These are phyloP conservation scores for Didymella segeticola DNA, from an alignment of 2,329 filamentous ascomycete genomes.

Conservation along the genomic window DNA sequence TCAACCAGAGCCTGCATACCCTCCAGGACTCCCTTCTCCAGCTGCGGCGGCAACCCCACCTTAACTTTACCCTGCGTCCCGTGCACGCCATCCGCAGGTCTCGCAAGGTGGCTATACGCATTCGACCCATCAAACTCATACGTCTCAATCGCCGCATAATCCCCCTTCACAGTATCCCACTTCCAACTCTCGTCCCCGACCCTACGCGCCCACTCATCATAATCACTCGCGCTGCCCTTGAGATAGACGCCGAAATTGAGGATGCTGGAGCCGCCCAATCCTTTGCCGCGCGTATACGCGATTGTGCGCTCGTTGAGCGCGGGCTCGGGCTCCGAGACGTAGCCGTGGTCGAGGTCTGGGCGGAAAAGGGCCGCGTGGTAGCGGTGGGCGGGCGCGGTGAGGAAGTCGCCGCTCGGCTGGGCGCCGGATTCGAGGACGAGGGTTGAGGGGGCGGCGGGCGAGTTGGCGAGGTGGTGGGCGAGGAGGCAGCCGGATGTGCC, in stretches of 20 bases:
- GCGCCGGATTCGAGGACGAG: constrained; percentile 68
- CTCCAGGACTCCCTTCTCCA: constrained; percentile 64
- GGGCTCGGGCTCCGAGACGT: constrained; percentile 47
- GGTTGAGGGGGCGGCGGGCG: constrained; percentile 58
- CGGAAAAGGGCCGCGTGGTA: constrained; percentile 56
- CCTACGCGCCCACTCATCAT: constrained; percentile 65
- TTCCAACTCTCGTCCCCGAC: constrained; percentile 63
- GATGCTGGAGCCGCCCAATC: constrained; percentile 58
- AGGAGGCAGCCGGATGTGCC: constrained; percentile 67
- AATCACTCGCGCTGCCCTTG: constrained; percentile 65
- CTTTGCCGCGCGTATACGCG: constrained; percentile 55
- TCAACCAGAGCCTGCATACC: constrained; percentile 63
- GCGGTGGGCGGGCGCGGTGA: constrained; percentile 59
- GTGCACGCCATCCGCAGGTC: constrained; percentile 55
- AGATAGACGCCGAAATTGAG: constrained; percentile 53
- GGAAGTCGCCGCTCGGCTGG: constrained; percentile 54
- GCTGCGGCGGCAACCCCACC: constrained; percentile 55
- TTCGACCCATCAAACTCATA: constrained; percentile 53
- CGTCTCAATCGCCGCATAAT: constrained; percentile 62
- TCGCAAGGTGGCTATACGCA: constrained; percentile 55
- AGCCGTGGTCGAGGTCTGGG: constrained; percentile 58
- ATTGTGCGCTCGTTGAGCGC: constrained; percentile 51
- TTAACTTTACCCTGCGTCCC: constrained; percentile 48
- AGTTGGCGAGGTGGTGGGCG: constrained; percentile 60
- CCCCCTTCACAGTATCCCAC: constrained; percentile 61